Percentiles rank a stretch among this genome's conserved stretches.
phyloP scores from a whole-genome alignment of 139 green algal genomes.

The Asterochloris erici region DNA sequence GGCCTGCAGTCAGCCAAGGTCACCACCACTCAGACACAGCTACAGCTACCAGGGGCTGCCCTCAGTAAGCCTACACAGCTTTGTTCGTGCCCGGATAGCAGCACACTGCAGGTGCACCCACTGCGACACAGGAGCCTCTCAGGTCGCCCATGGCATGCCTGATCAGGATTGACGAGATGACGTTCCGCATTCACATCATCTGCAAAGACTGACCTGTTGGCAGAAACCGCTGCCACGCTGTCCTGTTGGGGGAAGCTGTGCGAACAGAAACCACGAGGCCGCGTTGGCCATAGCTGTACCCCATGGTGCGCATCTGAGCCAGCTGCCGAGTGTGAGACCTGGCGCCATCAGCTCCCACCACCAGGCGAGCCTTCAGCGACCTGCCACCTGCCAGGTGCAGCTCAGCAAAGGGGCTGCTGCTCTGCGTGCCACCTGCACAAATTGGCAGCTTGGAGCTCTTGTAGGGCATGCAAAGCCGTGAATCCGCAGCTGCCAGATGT shows the following conservation, averaged over 20 bases:
- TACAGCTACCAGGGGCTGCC: too few relatives aligned
- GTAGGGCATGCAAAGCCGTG: background rate
- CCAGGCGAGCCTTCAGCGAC: conserved; percentile 29
- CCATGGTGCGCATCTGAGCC: conserved; percentile 27
- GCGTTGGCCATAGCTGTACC: conserved; percentile 55
- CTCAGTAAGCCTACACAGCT: too few relatives aligned
- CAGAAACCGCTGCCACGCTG: conserved; percentile 83
- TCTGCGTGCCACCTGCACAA: background rate
- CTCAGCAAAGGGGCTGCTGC: conserved; percentile 1
- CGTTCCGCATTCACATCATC: too few relatives aligned
- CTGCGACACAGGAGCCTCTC: too few relatives aligned
- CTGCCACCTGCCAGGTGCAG: conserved; percentile 17
- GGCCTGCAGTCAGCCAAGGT: conserved; percentile 28
- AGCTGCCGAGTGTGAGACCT: conserved; percentile 17
- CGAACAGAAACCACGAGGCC: conserved; percentile 64
- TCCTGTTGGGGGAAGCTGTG: conserved; percentile 32
- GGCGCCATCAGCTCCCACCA: conserved; percentile 79
- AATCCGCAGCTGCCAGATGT: background rate
- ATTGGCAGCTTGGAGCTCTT: background rate
- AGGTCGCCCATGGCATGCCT: too few relatives aligned
- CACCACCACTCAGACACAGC: too few relatives aligned
- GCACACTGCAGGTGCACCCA: too few relatives aligned
- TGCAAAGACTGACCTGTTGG: conserved; percentile 24
- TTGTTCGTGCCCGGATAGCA: too few relatives aligned
- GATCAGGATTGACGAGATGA: too few relatives aligned